Evolutionary conservation across 805 yeast species (phyloP).

Genomic region (Hemisphaericaspora nanyangensis): DNA sequence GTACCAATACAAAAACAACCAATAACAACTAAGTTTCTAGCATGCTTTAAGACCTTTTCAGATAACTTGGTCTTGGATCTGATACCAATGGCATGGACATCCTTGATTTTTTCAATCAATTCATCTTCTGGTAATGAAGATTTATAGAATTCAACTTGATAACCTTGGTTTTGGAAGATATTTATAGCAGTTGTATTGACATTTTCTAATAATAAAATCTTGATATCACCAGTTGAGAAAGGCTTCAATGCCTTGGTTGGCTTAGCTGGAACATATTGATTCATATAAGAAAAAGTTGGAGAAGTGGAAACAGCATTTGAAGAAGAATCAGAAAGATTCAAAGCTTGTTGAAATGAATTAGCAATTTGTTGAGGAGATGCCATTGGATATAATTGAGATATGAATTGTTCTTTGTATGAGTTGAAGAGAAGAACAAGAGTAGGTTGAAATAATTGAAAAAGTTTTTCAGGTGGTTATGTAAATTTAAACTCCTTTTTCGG

Average conservation of each 20-base stretch:
- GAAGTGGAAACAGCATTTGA: constrained; percentile 79
- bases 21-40: constrained; percentile 82
- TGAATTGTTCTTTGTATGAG: too few relatives aligned
- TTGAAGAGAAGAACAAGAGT: too few relatives aligned
- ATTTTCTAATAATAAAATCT: constrained; percentile 85
- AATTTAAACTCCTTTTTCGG: too few relatives aligned
- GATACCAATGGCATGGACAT: constrained; percentile 95
- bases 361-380: constrained; percentile 67
- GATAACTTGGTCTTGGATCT: constrained; percentile 94
- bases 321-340: constrained; percentile 53
- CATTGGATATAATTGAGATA: constrained; percentile 36
- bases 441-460: too few relatives aligned
- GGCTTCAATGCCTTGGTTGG: constrained; percentile 80
- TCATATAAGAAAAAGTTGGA: constrained; percentile 73
- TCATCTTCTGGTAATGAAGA: constrained; percentile 88
- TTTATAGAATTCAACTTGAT: constrained; percentile 93
- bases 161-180: constrained; percentile 84
- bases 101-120: constrained; percentile 87
- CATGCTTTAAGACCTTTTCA: constrained; percentile 72
- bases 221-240: constrained; percentile 91
- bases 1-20: constrained; percentile 99
- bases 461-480: too few relatives aligned
- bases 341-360: constrained; percentile 51
- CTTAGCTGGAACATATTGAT: constrained; percentile 45
- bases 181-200: constrained; percentile 90